These are phyloP conservation scores for Aspergillus melleus DNA, from an alignment of 2,329 filamentous ascomycete genomes.

Conservation along the genomic window DNA sequence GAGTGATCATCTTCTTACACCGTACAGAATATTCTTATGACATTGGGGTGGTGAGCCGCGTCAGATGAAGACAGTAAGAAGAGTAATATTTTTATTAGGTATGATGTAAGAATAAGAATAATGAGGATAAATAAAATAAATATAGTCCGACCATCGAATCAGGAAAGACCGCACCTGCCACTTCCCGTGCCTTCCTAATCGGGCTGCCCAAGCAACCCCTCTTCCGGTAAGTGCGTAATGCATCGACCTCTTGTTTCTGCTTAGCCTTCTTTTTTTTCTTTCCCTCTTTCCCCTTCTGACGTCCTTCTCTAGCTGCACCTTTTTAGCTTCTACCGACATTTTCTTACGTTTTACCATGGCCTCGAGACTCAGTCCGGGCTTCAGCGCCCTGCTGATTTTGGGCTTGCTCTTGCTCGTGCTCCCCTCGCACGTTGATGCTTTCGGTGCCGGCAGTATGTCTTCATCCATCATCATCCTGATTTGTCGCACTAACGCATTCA, in stretches of 20 bases:
- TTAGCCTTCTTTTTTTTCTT: neutral
- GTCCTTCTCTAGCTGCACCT: constrained; percentile 1
- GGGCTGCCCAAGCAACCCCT: neutral
- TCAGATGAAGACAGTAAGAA: too few relatives aligned
- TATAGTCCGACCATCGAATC: neutral
- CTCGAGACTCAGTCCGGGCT: constrained; percentile 23
- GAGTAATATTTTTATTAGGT: too few relatives aligned
- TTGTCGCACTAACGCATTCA: constrained; percentile 19
- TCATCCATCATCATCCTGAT: neutral
- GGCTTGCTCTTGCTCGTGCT: constrained; percentile 39
- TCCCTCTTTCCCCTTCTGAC: neutral
- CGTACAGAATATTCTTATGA: too few relatives aligned
- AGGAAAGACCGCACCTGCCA: neutral
- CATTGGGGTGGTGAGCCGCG: too few relatives aligned
- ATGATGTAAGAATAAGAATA: too few relatives aligned
- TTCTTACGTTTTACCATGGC: constrained; percentile 10
- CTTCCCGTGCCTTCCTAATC: neutral
- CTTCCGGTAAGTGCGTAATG: neutral
- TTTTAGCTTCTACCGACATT: neutral
- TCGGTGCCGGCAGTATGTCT: constrained; percentile 46
- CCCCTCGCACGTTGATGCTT: constrained; percentile 42
- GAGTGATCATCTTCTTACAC: too few relatives aligned
- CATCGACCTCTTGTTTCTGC: too few relatives aligned
- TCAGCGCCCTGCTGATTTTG: constrained; percentile 35
- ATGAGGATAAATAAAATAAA: too few relatives aligned